A percentile compares a stretch with the other conserved stretches of the same genome.
These are phyloP conservation scores for Globisporangium spiculum DNA, from an alignment of 352 stramenopile species.

Conservation along the genomic window DNA sequence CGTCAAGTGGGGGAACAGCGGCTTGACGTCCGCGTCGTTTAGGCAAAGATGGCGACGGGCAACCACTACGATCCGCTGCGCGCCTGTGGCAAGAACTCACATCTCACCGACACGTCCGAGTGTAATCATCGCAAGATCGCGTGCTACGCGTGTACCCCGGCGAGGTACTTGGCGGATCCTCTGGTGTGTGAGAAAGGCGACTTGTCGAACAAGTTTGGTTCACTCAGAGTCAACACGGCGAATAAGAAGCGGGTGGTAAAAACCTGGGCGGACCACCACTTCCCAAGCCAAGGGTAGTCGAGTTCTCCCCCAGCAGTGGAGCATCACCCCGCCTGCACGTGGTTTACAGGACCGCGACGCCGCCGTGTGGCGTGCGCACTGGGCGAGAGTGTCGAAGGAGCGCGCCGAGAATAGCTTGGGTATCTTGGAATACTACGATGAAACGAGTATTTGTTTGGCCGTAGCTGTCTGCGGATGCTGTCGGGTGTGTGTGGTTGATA, in stretches of 20 bases:
- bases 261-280: slow-evolving; percentile 29
- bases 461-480: too few species aligned
- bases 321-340: slow-evolving; percentile 41
- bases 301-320: slow-evolving; percentile 41
- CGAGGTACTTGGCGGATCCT: slow-evolving; percentile 33
- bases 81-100: slow-evolving; percentile 52
- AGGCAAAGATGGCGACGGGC: slow-evolving; percentile 26
- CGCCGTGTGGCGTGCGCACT: slow-evolving; percentile 18
- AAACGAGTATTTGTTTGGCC: too few species aligned
- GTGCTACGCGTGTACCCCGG: slow-evolving; percentile 37
- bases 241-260: slow-evolving; percentile 7
- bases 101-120: slow-evolving; percentile 35
- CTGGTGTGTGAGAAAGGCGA: slow-evolving; percentile 57
- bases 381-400: not conserved
- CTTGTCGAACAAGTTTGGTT: slow-evolving; percentile 47
- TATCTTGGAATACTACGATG: too few species aligned
- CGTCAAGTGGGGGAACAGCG: slow-evolving; percentile 38
- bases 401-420: not conserved
- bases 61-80: slow-evolving; percentile 63
- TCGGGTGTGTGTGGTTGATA: too few species aligned
- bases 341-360: slow-evolving; percentile 33
- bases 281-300: slow-evolving; percentile 22
- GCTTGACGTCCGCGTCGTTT: slow-evolving; percentile 31
- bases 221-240: slow-evolving; percentile 26
- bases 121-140: slow-evolving; percentile 31